Evolutionary conservation across 2,329 filamentous ascomycete species (phyloP).

Genomic region (Fulvia fulva): DNA sequence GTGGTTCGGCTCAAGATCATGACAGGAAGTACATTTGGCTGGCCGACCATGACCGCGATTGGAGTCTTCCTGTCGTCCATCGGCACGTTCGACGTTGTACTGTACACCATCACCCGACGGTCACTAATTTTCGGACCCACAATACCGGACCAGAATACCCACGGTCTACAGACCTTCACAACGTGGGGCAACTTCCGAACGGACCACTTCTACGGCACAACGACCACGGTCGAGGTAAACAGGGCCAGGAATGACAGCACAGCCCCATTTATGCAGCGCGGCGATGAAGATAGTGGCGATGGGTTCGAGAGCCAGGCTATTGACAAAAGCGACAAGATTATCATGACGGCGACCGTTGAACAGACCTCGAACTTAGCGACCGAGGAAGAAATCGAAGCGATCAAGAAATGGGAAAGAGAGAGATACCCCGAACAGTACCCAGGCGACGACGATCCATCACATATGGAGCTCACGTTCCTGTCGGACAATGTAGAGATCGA

Average conservation of each 20-base stretch:
- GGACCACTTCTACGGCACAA: constrained; percentile 23
- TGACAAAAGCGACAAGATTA: not conserved
- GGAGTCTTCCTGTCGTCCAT: constrained; percentile 56
- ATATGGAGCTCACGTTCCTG: not conserved
- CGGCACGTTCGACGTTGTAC: constrained; percentile 54
- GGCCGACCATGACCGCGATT: constrained; percentile 45
- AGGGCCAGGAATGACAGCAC: not conserved
- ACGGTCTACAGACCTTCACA: constrained; percentile 24
- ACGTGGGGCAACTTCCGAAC: constrained; percentile 12
- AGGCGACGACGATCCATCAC: not conserved
- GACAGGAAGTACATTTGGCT: constrained; percentile 42
- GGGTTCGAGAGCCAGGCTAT: not conserved
- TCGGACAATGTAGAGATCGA: not conserved
- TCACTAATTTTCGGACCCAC: constrained; percentile 52
- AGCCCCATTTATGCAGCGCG: not conserved
- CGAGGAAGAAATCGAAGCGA: not conserved
- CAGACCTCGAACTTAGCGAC: not conserved
- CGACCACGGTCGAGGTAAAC: constrained; percentile 23
- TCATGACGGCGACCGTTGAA: not conserved
- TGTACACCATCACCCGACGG: constrained; percentile 54
- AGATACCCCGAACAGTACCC: not conserved
- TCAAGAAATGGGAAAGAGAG: not conserved
- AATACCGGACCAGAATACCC: constrained; percentile 30
- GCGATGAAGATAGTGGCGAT: not conserved
- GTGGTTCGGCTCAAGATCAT: constrained; percentile 60